phyloP scores from a whole-genome alignment of 2,329 filamentous ascomycete species.

The Pseudodiploospora longispora region DNA sequence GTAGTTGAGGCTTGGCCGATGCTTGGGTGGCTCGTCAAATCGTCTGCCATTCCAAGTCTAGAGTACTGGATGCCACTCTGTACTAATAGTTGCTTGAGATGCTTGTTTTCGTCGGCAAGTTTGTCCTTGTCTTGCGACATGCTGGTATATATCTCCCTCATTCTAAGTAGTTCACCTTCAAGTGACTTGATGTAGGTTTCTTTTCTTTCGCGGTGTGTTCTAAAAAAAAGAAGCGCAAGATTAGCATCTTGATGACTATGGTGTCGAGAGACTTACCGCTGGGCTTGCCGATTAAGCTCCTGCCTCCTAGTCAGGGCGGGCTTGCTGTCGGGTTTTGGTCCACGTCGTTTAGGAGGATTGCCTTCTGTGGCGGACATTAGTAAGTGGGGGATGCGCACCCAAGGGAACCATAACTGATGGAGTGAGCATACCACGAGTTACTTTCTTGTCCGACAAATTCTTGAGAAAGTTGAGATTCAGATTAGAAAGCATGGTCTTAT shows the following conservation, averaged over 20 bases:
- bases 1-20: slow-evolving; percentile 39
- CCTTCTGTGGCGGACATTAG: slow-evolving; percentile 51
- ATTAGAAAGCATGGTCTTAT: slow-evolving; percentile 32
- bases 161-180: slow-evolving; percentile 80
- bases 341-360: slow-evolving; percentile 77
- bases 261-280: slow-evolving; percentile 54
- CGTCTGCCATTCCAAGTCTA: slow-evolving; percentile 25
- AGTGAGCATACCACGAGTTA: slow-evolving; percentile 55
- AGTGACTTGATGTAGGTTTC: slow-evolving; percentile 92
- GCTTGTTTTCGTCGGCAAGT: slow-evolving; percentile 69
- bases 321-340: slow-evolving; percentile 94
- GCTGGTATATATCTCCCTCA: slow-evolving; percentile 77
- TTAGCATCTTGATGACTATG: background rate
- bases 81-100: slow-evolving; percentile 52
- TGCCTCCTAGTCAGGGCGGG: slow-evolving; percentile 86
- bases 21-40: slow-evolving; percentile 38
- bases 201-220: slow-evolving; percentile 93
- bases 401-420: background rate
- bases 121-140: slow-evolving; percentile 68
- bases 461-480: slow-evolving; percentile 58
- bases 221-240: slow-evolving; percentile 25
- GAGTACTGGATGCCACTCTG: slow-evolving; percentile 42
- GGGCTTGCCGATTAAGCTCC: slow-evolving; percentile 90
- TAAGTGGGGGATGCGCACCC: background rate
- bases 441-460: slow-evolving; percentile 63